Percentiles rank a stretch among this genome's conserved stretches.
phyloP scores from a whole-genome alignment of 495 filamentous ascomycete genomes.

The Penicillium paxilli region DNA sequence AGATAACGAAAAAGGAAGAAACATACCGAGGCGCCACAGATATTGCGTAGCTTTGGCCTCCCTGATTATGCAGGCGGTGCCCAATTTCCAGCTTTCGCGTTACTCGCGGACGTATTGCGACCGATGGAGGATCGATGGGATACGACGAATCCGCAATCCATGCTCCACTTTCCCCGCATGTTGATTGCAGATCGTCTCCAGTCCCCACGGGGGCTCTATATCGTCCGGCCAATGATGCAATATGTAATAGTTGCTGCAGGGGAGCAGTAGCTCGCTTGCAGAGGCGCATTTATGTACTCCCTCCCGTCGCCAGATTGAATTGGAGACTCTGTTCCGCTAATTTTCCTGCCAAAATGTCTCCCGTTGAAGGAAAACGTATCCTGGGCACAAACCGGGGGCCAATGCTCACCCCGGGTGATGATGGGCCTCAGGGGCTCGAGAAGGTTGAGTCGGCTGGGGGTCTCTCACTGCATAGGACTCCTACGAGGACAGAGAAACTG shows the following conservation, averaged over 20 bases:
- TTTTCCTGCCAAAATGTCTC: conserved; percentile 6
- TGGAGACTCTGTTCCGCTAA: neutral
- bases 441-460: conserved; percentile 12
- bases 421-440: neutral
- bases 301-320: neutral
- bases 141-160: neutral
- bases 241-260: neutral
- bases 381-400: conserved; percentile 15
- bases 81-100: neutral
- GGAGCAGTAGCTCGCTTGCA: neutral
- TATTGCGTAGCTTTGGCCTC: neutral
- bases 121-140: neutral
- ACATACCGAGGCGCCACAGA: conserved; percentile 3
- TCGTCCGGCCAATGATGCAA: neutral
- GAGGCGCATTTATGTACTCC: neutral
- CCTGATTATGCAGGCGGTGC: neutral
- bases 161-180: conserved; percentile 3
- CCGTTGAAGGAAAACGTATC: conserved; percentile 2
- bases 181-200: neutral
- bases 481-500: conserved; percentile 15
- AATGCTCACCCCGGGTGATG: conserved; percentile 7
- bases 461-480: conserved; percentile 7
- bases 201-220: conserved; percentile 2
- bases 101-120: neutral
- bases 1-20: neutral